A percentile compares a stretch with the other conserved stretches of the same genome.
Evolutionary conservation across 352 stramenopile species (phyloP).

Genomic region (Phytophthora capsici): DNA sequence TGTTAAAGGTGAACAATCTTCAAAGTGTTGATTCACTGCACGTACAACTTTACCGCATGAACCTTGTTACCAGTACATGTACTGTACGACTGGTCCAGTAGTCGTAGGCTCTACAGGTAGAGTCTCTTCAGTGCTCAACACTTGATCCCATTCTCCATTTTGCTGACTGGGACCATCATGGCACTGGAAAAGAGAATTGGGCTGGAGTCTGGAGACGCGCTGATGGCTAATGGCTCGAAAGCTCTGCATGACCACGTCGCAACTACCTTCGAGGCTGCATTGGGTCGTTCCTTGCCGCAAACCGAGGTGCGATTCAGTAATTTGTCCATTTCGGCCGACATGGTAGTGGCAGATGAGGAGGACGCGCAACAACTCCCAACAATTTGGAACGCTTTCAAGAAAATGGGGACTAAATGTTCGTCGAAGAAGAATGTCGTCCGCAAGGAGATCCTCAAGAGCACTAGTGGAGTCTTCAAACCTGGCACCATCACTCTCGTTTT

Average conservation of each 20-base stretch:
- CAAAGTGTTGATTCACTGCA: constrained; percentile 7
- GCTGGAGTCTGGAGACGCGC: constrained; percentile 27
- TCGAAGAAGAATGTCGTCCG: constrained; percentile 45
- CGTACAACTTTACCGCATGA: not conserved
- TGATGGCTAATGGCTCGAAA: constrained; percentile 41
- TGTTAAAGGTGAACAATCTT: constrained; percentile 10
- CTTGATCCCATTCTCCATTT: constrained; percentile 23
- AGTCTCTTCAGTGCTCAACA: too few species aligned
- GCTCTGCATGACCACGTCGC: constrained; percentile 42
- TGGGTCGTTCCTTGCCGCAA: constrained; percentile 43
- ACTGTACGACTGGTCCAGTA: too few species aligned
- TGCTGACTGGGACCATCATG: constrained; percentile 8
- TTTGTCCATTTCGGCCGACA: constrained; percentile 33
- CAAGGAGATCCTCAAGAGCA: constrained; percentile 56
- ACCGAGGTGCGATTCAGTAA: constrained; percentile 46
- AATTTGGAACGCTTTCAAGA: constrained; percentile 49
- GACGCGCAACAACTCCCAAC: constrained; percentile 41
- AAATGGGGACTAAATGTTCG: constrained; percentile 14
- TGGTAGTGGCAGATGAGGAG: constrained; percentile 32
- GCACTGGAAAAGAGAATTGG: constrained; percentile 8
- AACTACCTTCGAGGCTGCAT: constrained; percentile 36
- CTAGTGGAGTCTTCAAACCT: constrained; percentile 53
- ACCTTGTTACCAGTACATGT: too few species aligned
- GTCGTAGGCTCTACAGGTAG: too few species aligned
- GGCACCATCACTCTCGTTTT: constrained; percentile 44